Conservation (phyloP, 495 filamentous ascomycete species). For the Talaromyces thailandensis region DNA sequence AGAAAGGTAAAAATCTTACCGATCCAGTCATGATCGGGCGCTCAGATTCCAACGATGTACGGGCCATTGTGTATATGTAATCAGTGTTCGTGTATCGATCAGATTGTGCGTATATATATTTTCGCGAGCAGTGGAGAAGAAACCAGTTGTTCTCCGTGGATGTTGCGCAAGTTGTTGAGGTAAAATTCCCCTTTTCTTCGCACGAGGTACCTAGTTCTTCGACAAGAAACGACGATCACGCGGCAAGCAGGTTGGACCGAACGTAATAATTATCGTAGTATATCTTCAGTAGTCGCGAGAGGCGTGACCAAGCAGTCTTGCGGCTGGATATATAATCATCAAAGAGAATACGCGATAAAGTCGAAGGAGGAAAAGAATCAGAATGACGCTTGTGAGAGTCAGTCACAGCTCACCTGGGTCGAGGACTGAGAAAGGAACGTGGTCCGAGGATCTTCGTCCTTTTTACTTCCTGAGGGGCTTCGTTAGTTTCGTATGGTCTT, state of each 20-base stretch:
- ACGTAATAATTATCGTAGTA: not conserved
- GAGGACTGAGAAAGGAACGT: not conserved
- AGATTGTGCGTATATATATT: not conserved
- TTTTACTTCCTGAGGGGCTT: not conserved
- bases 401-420: not conserved
- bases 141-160: not conserved
- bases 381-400: not conserved
- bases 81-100: not conserved
- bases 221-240: not conserved
- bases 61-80: not conserved
- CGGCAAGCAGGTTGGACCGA: not conserved
- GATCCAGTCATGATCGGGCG: not conserved
- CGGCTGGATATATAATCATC: not conserved
- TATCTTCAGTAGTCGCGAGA: not conserved
- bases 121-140: not conserved
- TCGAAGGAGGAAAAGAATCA: not conserved
- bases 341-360: not conserved
- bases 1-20: not conserved
- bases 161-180: not conserved
- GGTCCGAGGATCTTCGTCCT: not conserved
- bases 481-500: constrained; percentile 1
- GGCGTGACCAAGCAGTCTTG: not conserved
- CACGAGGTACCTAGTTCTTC: not conserved
- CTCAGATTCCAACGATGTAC: constrained; percentile 3
- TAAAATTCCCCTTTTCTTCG: not conserved